Evolutionary conservation across 257 asterid species (phyloP).

Genomic region (Salvia miltiorrhiza): DNA sequence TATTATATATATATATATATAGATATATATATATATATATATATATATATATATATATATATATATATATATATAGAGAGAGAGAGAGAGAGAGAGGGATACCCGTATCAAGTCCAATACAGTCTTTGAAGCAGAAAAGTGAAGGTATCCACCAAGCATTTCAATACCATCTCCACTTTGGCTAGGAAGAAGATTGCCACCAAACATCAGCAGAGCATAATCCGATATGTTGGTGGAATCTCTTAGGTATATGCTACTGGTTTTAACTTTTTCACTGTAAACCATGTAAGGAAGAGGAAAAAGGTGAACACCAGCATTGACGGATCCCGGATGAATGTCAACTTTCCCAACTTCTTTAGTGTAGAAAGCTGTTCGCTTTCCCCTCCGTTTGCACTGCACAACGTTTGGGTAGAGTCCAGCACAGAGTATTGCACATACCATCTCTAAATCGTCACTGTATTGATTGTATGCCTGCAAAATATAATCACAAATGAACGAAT

Average conservation of each 20-base stretch:
- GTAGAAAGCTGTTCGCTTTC: constrained; percentile 78
- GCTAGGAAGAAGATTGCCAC: constrained; percentile 84
- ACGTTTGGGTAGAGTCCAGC: constrained; percentile 97
- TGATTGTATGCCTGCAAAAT: constrained; percentile 65
- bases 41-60: too few relatives aligned
- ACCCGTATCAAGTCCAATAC: constrained; percentile 82
- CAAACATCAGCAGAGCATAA: constrained; percentile 90
- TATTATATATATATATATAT: too few relatives aligned
- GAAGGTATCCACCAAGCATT: constrained; percentile 97
- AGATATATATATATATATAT: too few relatives aligned
- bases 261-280: constrained; percentile 88
- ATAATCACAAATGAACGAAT: background rate
- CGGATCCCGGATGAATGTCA: constrained; percentile 91
- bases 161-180: constrained; percentile 76
- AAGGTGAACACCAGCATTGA: constrained; percentile 67
- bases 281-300: constrained; percentile 94
- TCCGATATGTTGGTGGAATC: constrained; percentile 92
- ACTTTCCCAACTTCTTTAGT: constrained; percentile 89
- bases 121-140: constrained; percentile 79
- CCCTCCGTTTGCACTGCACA: constrained; percentile 92
- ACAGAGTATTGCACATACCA: constrained; percentile 91
- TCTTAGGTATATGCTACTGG: constrained; percentile 66
- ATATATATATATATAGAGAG: too few relatives aligned
- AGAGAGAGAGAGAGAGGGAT: constrained; percentile 6
- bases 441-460: constrained; percentile 79